A percentile compares a stretch with the other conserved stretches of the same genome.
phyloP scores from a whole-genome alignment of 129 eudicot genomes.

The Flaveria ramosissima region DNA sequence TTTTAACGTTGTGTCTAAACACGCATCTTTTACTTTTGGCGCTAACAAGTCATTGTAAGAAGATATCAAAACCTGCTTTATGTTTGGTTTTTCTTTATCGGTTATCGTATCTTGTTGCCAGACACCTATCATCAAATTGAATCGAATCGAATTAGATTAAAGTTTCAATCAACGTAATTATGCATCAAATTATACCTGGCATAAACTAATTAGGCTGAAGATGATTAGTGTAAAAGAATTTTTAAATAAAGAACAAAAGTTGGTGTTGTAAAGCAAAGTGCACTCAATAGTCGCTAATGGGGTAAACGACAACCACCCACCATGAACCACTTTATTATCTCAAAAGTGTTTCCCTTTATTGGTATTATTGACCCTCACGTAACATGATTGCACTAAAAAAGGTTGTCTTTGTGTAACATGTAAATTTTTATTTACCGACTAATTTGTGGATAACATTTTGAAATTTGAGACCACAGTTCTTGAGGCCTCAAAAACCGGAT shows the following conservation, averaged over 20 bases:
- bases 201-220: not conserved
- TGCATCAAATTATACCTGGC: constrained; percentile 8
- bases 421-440: not conserved
- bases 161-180: not conserved
- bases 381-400: constrained; percentile 37
- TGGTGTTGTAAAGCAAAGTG: constrained; percentile 34
- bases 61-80: constrained; percentile 62
- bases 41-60: constrained; percentile 66
- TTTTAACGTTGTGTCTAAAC: constrained; percentile 38
- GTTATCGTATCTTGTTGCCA: constrained; percentile 56
- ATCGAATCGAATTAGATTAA: constrained; percentile 5
- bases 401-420: not conserved
- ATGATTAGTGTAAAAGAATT: not conserved
- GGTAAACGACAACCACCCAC: constrained; percentile 40
- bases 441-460: too few species aligned
- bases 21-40: constrained; percentile 60
- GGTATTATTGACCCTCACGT: constrained; percentile 33
- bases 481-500: too few species aligned
- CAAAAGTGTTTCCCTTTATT: constrained; percentile 30
- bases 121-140: constrained; percentile 49
- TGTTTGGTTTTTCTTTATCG: constrained; percentile 66
- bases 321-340: constrained; percentile 35
- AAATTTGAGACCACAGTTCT: too few species aligned
- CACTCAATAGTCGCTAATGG: constrained; percentile 34
- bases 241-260: not conserved